Conservation (phyloP, 108 stramenopile species). For the Nitzschia sp. region DNA sequence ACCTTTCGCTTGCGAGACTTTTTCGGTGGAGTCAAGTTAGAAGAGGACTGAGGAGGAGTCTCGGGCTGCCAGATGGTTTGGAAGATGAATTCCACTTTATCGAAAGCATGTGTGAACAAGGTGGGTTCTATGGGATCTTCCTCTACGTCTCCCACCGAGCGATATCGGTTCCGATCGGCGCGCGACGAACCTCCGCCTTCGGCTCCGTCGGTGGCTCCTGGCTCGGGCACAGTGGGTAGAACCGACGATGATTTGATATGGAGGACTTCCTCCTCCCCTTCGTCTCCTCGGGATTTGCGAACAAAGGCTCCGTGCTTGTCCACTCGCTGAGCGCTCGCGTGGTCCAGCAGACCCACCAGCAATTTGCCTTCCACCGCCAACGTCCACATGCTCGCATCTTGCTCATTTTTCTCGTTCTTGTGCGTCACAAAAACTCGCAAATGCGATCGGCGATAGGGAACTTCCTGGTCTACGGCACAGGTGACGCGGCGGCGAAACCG, state of each 20-base stretch:
- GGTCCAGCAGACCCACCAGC: conserved; percentile 68
- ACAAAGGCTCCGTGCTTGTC: conserved; percentile 37
- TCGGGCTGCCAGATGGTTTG: conserved; percentile 47
- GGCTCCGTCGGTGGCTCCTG: background rate
- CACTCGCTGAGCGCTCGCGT: conserved; percentile 54
- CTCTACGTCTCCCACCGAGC: conserved; percentile 44
- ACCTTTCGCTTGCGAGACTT: conserved; percentile 43
- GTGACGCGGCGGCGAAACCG: conserved; percentile 54
- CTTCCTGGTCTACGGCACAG: conserved; percentile 54
- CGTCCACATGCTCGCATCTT: conserved; percentile 37
- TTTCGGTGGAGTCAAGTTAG: conserved; percentile 17
- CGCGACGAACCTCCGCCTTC: background rate
- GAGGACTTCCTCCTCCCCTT: background rate
- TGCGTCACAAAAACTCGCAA: conserved; percentile 73
- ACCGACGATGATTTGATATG: background rate
- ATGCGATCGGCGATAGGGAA: conserved; percentile 57
- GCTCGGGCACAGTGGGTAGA: background rate
- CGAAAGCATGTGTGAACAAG: conserved; percentile 79
- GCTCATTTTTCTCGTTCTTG: conserved; percentile 31
- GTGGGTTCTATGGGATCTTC: conserved; percentile 56
- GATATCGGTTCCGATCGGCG: conserved; percentile 19
- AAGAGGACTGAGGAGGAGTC: background rate
- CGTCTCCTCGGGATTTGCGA: background rate
- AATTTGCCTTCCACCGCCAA: conserved; percentile 76
- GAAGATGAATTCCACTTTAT: conserved; percentile 61